Evolutionary conservation across 345 rosid genomes (phyloP).

Genomic region (Gossypium longicalyx): DNA sequence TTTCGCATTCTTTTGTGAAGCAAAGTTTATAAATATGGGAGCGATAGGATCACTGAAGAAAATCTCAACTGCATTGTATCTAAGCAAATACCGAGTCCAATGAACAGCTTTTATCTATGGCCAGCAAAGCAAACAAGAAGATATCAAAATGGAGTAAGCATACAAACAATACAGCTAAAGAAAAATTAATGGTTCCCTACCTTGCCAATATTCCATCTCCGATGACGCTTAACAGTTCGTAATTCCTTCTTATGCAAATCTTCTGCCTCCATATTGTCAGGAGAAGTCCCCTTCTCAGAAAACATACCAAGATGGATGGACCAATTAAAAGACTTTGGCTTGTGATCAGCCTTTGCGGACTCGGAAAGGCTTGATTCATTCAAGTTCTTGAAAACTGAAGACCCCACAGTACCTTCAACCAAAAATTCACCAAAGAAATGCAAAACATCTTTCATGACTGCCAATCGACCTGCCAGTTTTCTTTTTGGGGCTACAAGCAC

Average conservation of each 20-base stretch:
- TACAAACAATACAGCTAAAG: slow-evolving; percentile 9
- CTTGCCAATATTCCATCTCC: slow-evolving; percentile 88
- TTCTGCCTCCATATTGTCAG: slow-evolving; percentile 44
- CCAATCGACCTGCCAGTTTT: slow-evolving; percentile 81
- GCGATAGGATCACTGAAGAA: slow-evolving; percentile 69
- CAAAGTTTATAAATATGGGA: slow-evolving; percentile 73
- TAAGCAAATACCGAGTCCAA: slow-evolving; percentile 92
- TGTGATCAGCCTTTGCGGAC: slow-evolving; percentile 50
- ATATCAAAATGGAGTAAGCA: slow-evolving; percentile 19
- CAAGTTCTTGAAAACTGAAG: slow-evolving; percentile 75
- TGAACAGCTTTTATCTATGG: slow-evolving; percentile 76
- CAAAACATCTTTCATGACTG: slow-evolving; percentile 73
- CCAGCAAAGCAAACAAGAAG: slow-evolving; percentile 20
- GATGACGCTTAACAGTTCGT: slow-evolving; percentile 67
- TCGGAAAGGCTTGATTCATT: slow-evolving; percentile 44
- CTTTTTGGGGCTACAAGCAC: slow-evolving; percentile 86
- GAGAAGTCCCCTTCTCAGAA: slow-evolving; percentile 39
- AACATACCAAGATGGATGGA: slow-evolving; percentile 36
- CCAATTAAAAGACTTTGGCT: slow-evolving; percentile 56
- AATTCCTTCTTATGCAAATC: slow-evolving; percentile 44
- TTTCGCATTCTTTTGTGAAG: slow-evolving; percentile 77
- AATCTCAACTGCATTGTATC: slow-evolving; percentile 82
- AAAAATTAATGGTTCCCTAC: slow-evolving; percentile 28
- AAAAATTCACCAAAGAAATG: slow-evolving; percentile 87
- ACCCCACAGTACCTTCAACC: slow-evolving; percentile 93